Conservation (phyloP, 768 basidiomycete genomes). For the Trametes cingulata region DNA sequence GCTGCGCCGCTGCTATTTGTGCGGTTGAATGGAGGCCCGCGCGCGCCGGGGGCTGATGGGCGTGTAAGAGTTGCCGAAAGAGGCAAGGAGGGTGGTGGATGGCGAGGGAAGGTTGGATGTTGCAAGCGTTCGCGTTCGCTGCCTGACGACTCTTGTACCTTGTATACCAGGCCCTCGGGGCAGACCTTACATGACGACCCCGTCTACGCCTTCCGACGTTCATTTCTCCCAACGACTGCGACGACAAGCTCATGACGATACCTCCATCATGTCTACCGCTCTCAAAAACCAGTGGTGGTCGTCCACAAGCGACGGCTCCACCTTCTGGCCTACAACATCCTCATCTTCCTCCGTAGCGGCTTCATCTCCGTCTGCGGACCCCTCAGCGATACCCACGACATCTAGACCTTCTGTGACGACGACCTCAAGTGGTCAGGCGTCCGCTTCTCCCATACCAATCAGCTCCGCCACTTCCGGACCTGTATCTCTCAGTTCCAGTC, state of each 20-base stretch:
- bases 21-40: background rate
- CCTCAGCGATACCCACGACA: conserved; percentile 17
- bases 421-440: background rate
- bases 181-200: conserved; percentile 24
- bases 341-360: conserved; percentile 3
- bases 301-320: conserved; percentile 23
- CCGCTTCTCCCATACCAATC: conserved; percentile 12
- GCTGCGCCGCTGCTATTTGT: background rate
- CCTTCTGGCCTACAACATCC: conserved; percentile 19
- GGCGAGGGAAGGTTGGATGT: background rate
- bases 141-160: conserved; percentile 9
- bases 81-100: conserved; percentile 3
- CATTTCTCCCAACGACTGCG: conserved; percentile 30
- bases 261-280: conserved; percentile 7
- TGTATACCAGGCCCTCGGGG: conserved; percentile 20
- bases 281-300: conserved; percentile 26
- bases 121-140: background rate
- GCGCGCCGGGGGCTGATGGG: conserved; percentile 7
- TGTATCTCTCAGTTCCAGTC: conserved; percentile 10
- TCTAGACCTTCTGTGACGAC: conserved; percentile 6
- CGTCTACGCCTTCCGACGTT: conserved; percentile 21
- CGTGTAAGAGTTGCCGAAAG: conserved; percentile 14
- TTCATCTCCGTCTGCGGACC: conserved; percentile 8
- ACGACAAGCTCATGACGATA: conserved; percentile 28
- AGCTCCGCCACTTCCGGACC: conserved; percentile 10